phyloP scores from a whole-genome alignment of 176 grass and related monocot genomes.

The Carex cristatella region DNA sequence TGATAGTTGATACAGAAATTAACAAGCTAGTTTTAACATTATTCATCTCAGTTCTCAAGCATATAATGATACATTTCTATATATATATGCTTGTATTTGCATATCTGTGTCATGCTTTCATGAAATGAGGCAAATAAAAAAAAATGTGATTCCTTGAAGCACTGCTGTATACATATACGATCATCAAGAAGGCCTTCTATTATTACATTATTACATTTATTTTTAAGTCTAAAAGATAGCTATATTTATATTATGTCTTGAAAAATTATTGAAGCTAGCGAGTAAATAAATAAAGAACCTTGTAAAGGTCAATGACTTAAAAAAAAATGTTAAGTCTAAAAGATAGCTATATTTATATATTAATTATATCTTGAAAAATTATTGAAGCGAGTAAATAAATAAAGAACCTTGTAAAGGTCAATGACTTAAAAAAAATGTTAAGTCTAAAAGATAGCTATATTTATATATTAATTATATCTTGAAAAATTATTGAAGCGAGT shows the following conservation, averaged over 20 bases:
- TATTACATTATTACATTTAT: neutral
- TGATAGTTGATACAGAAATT: neutral
- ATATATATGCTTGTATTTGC: neutral
- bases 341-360: neutral
- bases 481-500: neutral
- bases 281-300: constrained; percentile 20
- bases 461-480: neutral
- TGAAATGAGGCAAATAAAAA: neutral
- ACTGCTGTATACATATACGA: neutral
- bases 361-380: neutral
- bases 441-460: neutral
- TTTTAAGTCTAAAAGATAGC: neutral
- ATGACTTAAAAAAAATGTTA: constrained; percentile 20
- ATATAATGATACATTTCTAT: neutral
- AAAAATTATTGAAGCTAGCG: neutral
- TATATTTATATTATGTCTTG: neutral
- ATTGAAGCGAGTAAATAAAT: neutral
- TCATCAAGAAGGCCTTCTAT: neutral
- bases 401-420: constrained; percentile 47
- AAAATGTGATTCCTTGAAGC: neutral
- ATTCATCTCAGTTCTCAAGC: neutral
- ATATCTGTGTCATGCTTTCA: neutral
- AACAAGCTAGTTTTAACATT: neutral
- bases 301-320: constrained; percentile 47
- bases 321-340: neutral